Evolutionary conservation across 768 basidiomycete species (phyloP), one percentile per base, ranked within the genome.

Genomic region (Rhodosporidiobolus sp.): DNA sequence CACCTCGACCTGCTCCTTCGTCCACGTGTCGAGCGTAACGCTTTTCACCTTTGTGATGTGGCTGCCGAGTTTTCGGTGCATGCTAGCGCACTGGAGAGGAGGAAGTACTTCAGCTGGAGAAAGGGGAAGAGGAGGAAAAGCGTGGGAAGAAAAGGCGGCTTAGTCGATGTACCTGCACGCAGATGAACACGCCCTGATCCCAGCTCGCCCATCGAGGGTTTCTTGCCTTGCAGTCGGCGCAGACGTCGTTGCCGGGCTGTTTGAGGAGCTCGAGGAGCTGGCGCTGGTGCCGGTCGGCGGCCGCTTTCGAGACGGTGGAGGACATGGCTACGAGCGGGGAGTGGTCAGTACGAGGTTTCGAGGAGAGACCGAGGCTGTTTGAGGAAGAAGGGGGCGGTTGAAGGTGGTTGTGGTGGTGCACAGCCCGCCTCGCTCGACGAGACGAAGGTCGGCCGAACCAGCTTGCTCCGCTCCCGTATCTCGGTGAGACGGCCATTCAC

Each of bases 31-130:
- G 81, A 95, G 83, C 2, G 90, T 92, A 50, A 96, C 77, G 78
- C 92, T 94, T 85, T 95, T 96, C 92, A 97, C 91, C 87, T 96
- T 94, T 0, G 90, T 87, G 75, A 93, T 85, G 80, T 97, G 94
- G 9, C 92, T 94, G 3, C 94, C 94, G 69, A 97, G 88, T 84
- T 94, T 95, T 64, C 94, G 86, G 83, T 97, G 94, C 62, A 95
- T 87, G 69, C 90, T 89, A 24, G 94, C 94, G 79, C 94, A 97
- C 76, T 86, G 87, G 54, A 92, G 38, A 43, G 38, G 38, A 85
- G 77, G 71, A 72, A 75, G 65, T 73, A 63, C n/a, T n/a, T n/a
- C n/a, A n/a, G n/a, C n/a, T n/a, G 62, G 49, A 45, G 55, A 61
- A 43, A 17, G 58, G 30, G 43, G 24, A 12, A 10, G 19, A n/a